Evolutionary conservation across 345 rosid genomes (phyloP), one percentile per base, ranked within the genome.

Genomic region (Populus ilicifolia): DNA sequence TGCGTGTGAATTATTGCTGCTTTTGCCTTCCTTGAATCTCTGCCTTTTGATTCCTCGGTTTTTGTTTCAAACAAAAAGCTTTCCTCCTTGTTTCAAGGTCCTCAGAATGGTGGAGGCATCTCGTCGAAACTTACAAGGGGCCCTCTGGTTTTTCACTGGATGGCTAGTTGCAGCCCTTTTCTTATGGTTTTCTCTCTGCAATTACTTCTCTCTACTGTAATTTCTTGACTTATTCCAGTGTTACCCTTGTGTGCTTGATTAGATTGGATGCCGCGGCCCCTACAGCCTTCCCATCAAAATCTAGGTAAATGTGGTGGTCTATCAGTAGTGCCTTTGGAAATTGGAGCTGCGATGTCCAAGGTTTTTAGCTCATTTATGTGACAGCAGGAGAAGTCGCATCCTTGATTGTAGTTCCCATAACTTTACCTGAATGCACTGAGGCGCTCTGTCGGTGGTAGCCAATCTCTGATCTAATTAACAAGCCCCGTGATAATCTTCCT

Each of bases 281-380:
- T 27, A 29, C 33, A 1, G 30, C 29, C 25, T n/a, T 27, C 56
- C 38, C 17, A 70, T 66, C 69, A 29, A 16, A 33, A 18, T 30
- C 39, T 39, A 33, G 38, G 43, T 9, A 33, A 17, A 29, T 10
- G 48, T 23, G 17, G 38, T 1, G 1, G 38, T 16, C 43, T 66
- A 66, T 14, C 17, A n/a, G 35, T 8, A 36, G n/a, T 36, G 17
- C 35, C 76, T 6, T 83, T 59, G 85, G 83, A 64, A 83, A 67
- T 83, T 83, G 85, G 43, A 83, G 76, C 85, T 23, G 30, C 14
- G 43, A 63, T 43, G 71, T 61, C 75, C 17, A 52, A 76, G 78
- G 64, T 73, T 76, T 46, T 46, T 33, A 70, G 79, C 36, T 70
- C 62, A 59, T 62, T 69, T 30, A 62, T 20, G 59, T n/a, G 75